Evolutionary conservation across 2,329 filamentous ascomycete genomes (phyloP), one percentile per base, ranked within the genome.

Genomic region (Monilinia fructigena): DNA sequence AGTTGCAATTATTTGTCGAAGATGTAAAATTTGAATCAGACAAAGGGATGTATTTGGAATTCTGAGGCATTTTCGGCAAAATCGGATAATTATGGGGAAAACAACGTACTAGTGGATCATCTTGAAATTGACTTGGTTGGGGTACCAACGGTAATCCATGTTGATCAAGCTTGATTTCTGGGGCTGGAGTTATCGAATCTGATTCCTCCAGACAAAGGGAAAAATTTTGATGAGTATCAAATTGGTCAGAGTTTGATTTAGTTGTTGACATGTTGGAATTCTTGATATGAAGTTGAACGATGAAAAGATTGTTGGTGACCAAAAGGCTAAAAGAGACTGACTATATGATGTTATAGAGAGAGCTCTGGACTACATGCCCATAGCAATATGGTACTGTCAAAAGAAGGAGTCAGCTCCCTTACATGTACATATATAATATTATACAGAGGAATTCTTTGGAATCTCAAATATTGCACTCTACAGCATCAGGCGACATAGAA

Each of bases 71-170:
- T 4, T 4, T 23, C 28, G 62, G 62, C 52, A 50, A 58, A 16
- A 48, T 55, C 28, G 62, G 53, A 47, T 23, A n/a, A 40, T 35
- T 14, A 58, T 55, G 5, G 16, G 23, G 35, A 40, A 58, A n/a
- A 63, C 28, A 50, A 64, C 69, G 69, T 47, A 75, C 74, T 70
- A 75, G 63, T 58, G 74, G 73, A 69, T 75, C 74, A 55, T 75
- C 74, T 54, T 72, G 72, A 67, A 75, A 75, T 66, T 64, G 62
- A 69, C 73, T 74, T 26, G 74, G 74, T 59, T 75, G 74, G 20
- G 74, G 74, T 20, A 73, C 72, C 45, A 75, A 70, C 40, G 73
- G 73, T 16, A 75, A 58, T 12, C 73, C 72, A 59, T 70, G 66
- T 18, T 66, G 59, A 67, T 74, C 73, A 12, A 71, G 59, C 66